phyloP scores from a whole-genome alignment of 805 yeast species.

The Cyberlindnera mycetangii region DNA sequence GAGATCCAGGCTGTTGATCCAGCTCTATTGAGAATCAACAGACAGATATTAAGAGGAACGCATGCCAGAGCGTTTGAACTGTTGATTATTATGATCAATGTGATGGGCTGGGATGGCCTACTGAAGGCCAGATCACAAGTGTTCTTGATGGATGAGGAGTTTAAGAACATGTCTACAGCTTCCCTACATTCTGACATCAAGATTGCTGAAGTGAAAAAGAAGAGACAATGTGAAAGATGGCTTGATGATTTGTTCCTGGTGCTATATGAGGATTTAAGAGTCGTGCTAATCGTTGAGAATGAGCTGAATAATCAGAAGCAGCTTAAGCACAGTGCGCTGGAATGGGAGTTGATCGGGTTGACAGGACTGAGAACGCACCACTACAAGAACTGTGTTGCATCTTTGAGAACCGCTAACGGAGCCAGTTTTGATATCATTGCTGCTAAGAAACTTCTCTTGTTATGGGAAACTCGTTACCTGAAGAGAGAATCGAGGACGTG shows the following conservation, averaged over 20 bases:
- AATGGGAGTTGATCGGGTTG: conserved; percentile 72
- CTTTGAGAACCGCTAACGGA: conserved; percentile 50
- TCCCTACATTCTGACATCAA: conserved; percentile 16
- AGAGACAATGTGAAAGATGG: conserved; percentile 74
- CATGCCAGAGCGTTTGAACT: conserved; percentile 63
- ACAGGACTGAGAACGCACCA: conserved; percentile 47
- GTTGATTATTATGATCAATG: conserved; percentile 62
- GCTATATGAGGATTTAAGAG: conserved; percentile 61
- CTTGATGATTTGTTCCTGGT: conserved; percentile 70
- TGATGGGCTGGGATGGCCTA: conserved; percentile 81
- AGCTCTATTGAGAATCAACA: conserved; percentile 47
- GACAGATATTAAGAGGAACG: conserved; percentile 49
- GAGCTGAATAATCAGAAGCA: conserved; percentile 25
- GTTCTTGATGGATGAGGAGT: conserved; percentile 81
- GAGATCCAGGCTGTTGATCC: conserved; percentile 47
- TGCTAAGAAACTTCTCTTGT: conserved; percentile 45
- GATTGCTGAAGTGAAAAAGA: conserved; percentile 27
- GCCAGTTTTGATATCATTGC: conserved; percentile 65
- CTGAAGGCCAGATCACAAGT: conserved; percentile 62
- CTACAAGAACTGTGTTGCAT: conserved; percentile 47
- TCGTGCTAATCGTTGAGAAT: conserved; percentile 32
- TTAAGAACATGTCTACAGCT: conserved; percentile 35
- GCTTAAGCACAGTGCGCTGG: conserved; percentile 56
- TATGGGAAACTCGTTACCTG: conserved; percentile 29
- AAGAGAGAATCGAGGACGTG: conserved; percentile 16